Percentiles rank a stretch among this genome's conserved stretches.
These are phyloP conservation scores for Nemania bipapillata DNA, from an alignment of 2,329 filamentous ascomycete genomes.

Conservation along the genomic window DNA sequence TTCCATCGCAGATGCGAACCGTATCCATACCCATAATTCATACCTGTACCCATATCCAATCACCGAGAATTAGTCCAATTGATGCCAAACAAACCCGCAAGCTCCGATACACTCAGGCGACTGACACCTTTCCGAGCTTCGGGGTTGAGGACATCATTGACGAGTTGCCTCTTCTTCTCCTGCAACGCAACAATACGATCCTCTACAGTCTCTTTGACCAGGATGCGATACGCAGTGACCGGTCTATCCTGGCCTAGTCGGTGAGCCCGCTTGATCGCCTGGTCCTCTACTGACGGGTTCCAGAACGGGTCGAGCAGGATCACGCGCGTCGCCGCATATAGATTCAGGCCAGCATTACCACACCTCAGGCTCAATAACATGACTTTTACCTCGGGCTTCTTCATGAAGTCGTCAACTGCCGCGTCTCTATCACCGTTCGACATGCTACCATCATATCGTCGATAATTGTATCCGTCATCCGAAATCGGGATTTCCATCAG, in stretches of 20 bases:
- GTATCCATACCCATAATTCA: neutral
- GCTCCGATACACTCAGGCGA: constrained; percentile 27
- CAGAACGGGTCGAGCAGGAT: constrained; percentile 82
- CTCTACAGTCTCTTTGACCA: constrained; percentile 75
- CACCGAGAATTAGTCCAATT: constrained; percentile 20
- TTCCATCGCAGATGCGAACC: neutral
- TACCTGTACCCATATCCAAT: neutral
- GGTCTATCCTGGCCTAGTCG: constrained; percentile 74
- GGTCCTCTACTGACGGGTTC: constrained; percentile 81
- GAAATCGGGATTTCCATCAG: constrained; percentile 50
- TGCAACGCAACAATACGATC: constrained; percentile 77
- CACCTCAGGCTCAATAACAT: constrained; percentile 80
- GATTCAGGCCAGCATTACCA: constrained; percentile 78
- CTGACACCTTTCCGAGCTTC: constrained; percentile 32
- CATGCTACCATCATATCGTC: constrained; percentile 51
- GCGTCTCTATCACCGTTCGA: constrained; percentile 38
- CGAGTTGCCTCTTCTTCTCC: constrained; percentile 73
- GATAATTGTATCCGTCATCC: constrained; percentile 45
- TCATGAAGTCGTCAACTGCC: constrained; percentile 47
- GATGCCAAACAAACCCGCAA: constrained; percentile 39
- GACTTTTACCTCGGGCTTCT: constrained; percentile 52
- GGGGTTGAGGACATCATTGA: constrained; percentile 52
- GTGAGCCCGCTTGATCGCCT: constrained; percentile 81
- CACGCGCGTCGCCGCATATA: constrained; percentile 75
- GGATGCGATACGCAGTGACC: constrained; percentile 74